Percentiles rank a stretch among this genome's conserved stretches.
Conservation (phyloP, 345 rosid species). For the Citrus medica region DNA sequence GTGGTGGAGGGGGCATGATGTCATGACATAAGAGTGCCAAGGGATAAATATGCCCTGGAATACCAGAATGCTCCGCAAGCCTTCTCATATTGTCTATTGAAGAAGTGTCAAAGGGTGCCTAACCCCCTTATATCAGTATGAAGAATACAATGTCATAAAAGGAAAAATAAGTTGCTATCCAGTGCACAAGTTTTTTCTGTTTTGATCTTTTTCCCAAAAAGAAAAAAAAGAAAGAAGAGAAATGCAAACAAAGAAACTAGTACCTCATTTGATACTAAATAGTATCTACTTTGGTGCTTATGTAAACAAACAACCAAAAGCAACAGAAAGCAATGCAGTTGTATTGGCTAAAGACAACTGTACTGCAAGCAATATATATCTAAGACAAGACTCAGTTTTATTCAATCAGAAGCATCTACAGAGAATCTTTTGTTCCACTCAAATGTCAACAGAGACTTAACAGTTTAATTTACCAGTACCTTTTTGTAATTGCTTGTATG, state of each 20-base stretch:
- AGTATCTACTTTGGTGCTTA: background rate
- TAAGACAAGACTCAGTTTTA: background rate
- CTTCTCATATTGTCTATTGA: conserved; percentile 95
- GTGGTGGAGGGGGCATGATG: conserved; percentile 94
- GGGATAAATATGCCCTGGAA: conserved; percentile 80
- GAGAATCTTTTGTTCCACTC: background rate
- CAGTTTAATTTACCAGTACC: background rate
- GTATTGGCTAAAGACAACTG: no score
- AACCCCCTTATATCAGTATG: conserved; percentile 39
- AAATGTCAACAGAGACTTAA: background rate
- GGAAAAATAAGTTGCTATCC: conserved; percentile 9
- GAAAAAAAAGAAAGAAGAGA: background rate
- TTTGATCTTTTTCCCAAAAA: no score
- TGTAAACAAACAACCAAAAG: background rate
- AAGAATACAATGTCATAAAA: conserved; percentile 17
- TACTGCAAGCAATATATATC: no score
- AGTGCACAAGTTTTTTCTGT: background rate
- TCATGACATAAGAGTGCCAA: conserved; percentile 75
- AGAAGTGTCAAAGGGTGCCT: conserved; percentile 92
- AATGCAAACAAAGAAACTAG: background rate
- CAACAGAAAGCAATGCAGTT: background rate
- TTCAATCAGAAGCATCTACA: background rate
- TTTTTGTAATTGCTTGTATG: background rate
- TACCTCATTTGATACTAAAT: background rate
- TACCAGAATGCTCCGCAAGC: conserved; percentile 77